A percentile compares a stretch with the other conserved stretches of the same genome.
phyloP scores from a whole-genome alignment of 371 early-diverging fungal genomes.

The Lichtheimia corymbifera region DNA sequence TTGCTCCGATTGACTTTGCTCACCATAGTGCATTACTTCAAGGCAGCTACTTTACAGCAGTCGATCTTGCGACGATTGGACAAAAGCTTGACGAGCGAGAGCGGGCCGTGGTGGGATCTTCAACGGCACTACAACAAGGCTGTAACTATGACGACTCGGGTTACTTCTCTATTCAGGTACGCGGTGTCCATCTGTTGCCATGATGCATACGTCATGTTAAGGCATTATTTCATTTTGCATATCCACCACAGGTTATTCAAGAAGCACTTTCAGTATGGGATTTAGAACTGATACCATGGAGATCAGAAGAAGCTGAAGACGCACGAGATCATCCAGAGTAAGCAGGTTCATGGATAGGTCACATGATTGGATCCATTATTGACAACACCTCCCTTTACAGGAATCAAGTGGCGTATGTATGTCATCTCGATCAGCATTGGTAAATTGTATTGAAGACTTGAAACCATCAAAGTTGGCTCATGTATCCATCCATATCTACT shows the following conservation, averaged over 20 bases:
- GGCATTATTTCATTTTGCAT: neutral
- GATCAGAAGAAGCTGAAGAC: slow-evolving; percentile 42
- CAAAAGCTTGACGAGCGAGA: slow-evolving; percentile 55
- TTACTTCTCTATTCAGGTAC: slow-evolving; percentile 75
- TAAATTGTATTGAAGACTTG: slow-evolving; percentile 4
- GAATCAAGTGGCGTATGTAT: slow-evolving; percentile 58
- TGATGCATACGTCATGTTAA: neutral
- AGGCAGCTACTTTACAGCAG: slow-evolving; percentile 66
- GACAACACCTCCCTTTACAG: slow-evolving; percentile 11
- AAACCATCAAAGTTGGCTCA: neutral
- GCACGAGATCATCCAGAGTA: slow-evolving; percentile 60
- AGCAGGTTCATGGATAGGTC: slow-evolving; percentile 4
- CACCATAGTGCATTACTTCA: slow-evolving; percentile 48
- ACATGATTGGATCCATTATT: neutral
- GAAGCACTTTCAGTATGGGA: slow-evolving; percentile 72
- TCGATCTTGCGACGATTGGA: slow-evolving; percentile 71
- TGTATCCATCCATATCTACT: neutral
- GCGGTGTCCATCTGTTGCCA: neutral
- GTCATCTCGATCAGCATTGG: slow-evolving; percentile 63
- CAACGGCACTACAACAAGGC: slow-evolving; percentile 26
- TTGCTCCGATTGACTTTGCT: neutral
- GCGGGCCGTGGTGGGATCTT: slow-evolving; percentile 28
- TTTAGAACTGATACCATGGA: slow-evolving; percentile 61
- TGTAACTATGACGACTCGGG: slow-evolving; percentile 82
- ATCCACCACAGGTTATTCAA: slow-evolving; percentile 52